Evolutionary conservation across 352 stramenopile species (phyloP).

Genomic region (Phytophthora idaei): DNA sequence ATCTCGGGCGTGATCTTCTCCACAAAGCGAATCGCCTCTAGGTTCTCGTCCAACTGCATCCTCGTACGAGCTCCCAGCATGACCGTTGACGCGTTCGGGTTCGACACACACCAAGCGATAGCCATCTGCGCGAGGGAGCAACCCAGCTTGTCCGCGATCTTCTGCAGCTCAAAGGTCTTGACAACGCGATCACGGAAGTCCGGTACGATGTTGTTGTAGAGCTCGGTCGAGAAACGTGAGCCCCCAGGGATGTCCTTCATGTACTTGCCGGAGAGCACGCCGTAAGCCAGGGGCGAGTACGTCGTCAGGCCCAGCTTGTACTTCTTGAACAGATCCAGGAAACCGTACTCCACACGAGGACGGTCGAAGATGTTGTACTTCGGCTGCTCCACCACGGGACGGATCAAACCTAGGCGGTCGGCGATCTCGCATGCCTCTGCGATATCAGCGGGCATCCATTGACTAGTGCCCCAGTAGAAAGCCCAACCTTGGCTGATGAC

Average conservation of each 20-base stretch:
- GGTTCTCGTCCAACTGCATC: slow-evolving; percentile 63
- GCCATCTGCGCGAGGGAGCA: slow-evolving; percentile 31
- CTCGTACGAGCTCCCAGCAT: slow-evolving; percentile 54
- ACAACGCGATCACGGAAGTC: slow-evolving; percentile 34
- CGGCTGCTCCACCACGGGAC: slow-evolving; percentile 53
- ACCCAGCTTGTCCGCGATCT: slow-evolving; percentile 45
- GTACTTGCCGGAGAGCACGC: slow-evolving; percentile 67
- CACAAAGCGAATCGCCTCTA: slow-evolving; percentile 45
- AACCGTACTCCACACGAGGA: slow-evolving; percentile 59
- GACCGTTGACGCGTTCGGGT: slow-evolving; percentile 55
- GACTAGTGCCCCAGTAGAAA: slow-evolving; percentile 42
- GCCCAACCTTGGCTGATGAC: slow-evolving; percentile 28
- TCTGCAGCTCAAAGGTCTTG: slow-evolving; percentile 42
- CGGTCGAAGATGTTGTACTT: slow-evolving; percentile 79
- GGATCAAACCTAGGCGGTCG: slow-evolving; percentile 34
- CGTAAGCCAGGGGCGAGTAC: slow-evolving; percentile 51
- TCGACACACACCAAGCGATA: slow-evolving; percentile 45
- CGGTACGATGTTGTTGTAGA: slow-evolving; percentile 36
- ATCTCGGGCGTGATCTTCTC: slow-evolving; percentile 57
- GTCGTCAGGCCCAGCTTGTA: slow-evolving; percentile 64
- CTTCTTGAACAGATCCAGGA: slow-evolving; percentile 52
- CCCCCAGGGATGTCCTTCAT: slow-evolving; percentile 28
- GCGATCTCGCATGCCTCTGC: slow-evolving; percentile 47
- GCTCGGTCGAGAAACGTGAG: slow-evolving; percentile 34
- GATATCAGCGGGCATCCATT: slow-evolving; percentile 66